Conservation (phyloP, 2,329 filamentous ascomycete species). For the Pyrenochaeta sp. region DNA sequence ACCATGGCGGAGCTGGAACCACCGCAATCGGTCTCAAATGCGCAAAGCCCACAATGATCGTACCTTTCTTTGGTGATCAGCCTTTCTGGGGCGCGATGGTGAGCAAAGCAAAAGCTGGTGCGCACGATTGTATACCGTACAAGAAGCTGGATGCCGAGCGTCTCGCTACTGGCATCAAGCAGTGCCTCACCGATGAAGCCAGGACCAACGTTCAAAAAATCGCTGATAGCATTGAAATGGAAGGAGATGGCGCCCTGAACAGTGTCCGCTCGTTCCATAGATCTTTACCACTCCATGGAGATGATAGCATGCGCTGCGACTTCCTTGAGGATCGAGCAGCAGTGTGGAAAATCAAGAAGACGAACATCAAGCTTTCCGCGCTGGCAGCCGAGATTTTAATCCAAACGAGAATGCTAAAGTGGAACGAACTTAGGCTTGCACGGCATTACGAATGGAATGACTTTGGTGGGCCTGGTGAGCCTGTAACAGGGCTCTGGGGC, state of each 20-base stretch:
- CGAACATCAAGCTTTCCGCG: slow-evolving; percentile 66
- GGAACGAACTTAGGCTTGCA: slow-evolving; percentile 69
- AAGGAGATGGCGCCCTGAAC: slow-evolving; percentile 73
- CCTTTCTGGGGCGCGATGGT: slow-evolving; percentile 80
- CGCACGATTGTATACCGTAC: slow-evolving; percentile 69
- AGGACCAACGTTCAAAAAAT: slow-evolving; percentile 65
- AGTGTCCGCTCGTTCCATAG: slow-evolving; percentile 72
- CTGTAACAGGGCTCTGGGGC: slow-evolving; percentile 70
- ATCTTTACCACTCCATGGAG: slow-evolving; percentile 59
- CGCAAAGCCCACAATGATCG: slow-evolving; percentile 75
- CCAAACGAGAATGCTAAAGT: slow-evolving; percentile 66
- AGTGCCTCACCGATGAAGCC: slow-evolving; percentile 69
- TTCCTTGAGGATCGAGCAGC: slow-evolving; percentile 69
- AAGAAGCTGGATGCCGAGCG: slow-evolving; percentile 70
- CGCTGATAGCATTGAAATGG: slow-evolving; percentile 66
- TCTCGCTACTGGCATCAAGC: slow-evolving; percentile 73
- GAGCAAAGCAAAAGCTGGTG: slow-evolving; percentile 68
- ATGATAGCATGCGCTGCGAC: slow-evolving; percentile 66
- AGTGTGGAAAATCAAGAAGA: slow-evolving; percentile 70
- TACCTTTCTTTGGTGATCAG: slow-evolving; percentile 83
- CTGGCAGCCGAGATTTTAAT: slow-evolving; percentile 72
- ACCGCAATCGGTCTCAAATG: slow-evolving; percentile 77
- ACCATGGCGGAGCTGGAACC: slow-evolving; percentile 80
- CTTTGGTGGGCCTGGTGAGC: slow-evolving; percentile 77
- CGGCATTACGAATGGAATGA: slow-evolving; percentile 78